Conservation (phyloP, 148 eudicot genomes). For the Vaccinium vitisidaea region DNA sequence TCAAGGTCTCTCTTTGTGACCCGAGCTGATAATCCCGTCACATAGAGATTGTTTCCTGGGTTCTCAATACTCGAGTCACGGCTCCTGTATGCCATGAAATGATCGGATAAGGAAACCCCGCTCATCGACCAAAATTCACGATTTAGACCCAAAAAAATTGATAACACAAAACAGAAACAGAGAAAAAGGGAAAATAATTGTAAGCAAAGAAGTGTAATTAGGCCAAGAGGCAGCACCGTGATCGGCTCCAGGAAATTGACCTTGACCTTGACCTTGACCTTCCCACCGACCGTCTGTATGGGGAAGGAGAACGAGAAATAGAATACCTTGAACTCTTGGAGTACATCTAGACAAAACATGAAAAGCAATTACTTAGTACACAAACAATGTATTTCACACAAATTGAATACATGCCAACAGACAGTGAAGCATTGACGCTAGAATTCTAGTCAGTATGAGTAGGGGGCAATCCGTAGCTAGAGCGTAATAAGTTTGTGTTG, state of each 20-base stretch:
- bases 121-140: not conserved
- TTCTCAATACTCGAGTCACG: slow-evolving; percentile 69
- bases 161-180: not conserved
- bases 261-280: slow-evolving; percentile 56
- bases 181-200: not conserved
- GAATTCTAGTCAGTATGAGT: too few relatives aligned
- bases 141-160: not conserved
- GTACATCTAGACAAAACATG: slow-evolving; percentile 54
- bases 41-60: slow-evolving; percentile 94
- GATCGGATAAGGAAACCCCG: not conserved
- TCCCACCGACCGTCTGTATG: slow-evolving; percentile 40
- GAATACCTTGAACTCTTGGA: slow-evolving; percentile 61
- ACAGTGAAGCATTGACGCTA: too few relatives aligned
- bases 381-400: not conserved
- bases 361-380: not conserved
- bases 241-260: slow-evolving; percentile 62
- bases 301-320: slow-evolving; percentile 61
- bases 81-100: slow-evolving; percentile 45
- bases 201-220: not conserved
- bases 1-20: slow-evolving; percentile 75
- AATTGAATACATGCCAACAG: not conserved
- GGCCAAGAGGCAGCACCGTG: slow-evolving; percentile 42
- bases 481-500: too few relatives aligned
- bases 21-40: slow-evolving; percentile 80
- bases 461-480: too few relatives aligned